phyloP scores from a whole-genome alignment of 768 basidiomycete genomes.

The Naganishia randhawae region DNA sequence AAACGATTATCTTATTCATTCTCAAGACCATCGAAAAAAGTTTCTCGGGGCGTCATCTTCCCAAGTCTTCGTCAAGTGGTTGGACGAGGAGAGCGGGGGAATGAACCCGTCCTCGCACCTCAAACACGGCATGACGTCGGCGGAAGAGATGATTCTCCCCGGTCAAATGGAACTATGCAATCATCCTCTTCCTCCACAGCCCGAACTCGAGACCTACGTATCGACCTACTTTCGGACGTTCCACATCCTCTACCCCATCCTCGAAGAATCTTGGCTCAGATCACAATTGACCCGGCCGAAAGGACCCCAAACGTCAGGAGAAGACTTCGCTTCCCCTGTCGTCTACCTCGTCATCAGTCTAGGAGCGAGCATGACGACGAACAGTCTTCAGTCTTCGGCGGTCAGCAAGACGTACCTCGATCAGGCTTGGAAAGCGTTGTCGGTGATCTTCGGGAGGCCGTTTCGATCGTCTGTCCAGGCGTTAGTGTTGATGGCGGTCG shows the following conservation, averaged over 20 bases:
- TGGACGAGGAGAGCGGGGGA: neutral
- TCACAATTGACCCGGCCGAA: neutral
- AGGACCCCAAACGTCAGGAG: neutral
- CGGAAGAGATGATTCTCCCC: neutral
- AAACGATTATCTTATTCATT: neutral
- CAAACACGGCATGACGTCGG: neutral
- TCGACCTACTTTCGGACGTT: constrained; percentile 5
- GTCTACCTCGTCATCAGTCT: neutral
- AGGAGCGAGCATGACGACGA: neutral
- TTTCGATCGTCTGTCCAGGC: neutral
- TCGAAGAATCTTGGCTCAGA: neutral
- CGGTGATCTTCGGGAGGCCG: neutral
- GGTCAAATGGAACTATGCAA: neutral
- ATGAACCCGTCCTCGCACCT: neutral
- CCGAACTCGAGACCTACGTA: neutral
- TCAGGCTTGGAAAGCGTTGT: neutral
- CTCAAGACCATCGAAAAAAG: neutral
- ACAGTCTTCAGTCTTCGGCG: neutral
- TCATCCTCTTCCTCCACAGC: neutral
- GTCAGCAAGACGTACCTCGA: neutral
- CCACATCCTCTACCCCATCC: neutral
- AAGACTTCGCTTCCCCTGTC: neutral
- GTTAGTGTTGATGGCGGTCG: constrained; percentile 7
- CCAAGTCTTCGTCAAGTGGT: constrained; percentile 5
- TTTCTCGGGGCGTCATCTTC: neutral